Evolutionary conservation across 805 yeast species (phyloP).

Genomic region (Pichia nakasei): DNA sequence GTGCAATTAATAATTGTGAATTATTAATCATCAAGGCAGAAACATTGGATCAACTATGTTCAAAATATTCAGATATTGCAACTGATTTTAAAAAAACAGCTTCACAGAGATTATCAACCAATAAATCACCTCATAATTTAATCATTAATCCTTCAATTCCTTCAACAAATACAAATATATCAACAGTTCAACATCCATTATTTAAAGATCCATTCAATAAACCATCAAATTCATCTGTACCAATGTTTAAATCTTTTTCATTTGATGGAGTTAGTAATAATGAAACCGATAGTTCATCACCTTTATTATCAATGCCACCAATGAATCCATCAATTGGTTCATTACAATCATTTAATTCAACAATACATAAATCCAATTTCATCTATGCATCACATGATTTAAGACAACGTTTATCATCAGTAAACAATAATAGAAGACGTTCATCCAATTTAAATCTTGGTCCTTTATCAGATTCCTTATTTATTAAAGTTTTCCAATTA

Average conservation of each 20-base stretch:
- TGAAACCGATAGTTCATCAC: neutral
- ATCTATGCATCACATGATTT: constrained; percentile 49
- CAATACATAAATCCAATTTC: constrained; percentile 25
- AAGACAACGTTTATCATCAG: constrained; percentile 39
- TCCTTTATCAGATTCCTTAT: constrained; percentile 52
- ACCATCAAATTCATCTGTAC: neutral
- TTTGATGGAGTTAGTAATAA: neutral
- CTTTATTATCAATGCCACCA: constrained; percentile 14
- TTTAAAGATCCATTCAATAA: neutral
- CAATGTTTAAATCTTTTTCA: constrained; percentile 6
- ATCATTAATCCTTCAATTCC: neutral
- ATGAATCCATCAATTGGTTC: constrained; percentile 23
- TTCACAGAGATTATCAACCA: constrained; percentile 31
- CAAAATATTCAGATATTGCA: constrained; percentile 47
- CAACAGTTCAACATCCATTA: neutral
- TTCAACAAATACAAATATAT: neutral
- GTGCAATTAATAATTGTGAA: constrained; percentile 53
- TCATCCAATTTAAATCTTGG: constrained; percentile 51
- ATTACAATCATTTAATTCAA: constrained; percentile 17
- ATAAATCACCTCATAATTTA: neutral
- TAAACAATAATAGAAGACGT: constrained; percentile 37
- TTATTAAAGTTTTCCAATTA: constrained; percentile 44
- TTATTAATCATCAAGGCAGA: constrained; percentile 52
- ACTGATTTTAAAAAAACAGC: constrained; percentile 58
- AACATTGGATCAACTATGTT: constrained; percentile 44